Base-by-base conservation (phyloP, 148 eudicot genomes). In the Rhododendron ferrugineum region DNA sequence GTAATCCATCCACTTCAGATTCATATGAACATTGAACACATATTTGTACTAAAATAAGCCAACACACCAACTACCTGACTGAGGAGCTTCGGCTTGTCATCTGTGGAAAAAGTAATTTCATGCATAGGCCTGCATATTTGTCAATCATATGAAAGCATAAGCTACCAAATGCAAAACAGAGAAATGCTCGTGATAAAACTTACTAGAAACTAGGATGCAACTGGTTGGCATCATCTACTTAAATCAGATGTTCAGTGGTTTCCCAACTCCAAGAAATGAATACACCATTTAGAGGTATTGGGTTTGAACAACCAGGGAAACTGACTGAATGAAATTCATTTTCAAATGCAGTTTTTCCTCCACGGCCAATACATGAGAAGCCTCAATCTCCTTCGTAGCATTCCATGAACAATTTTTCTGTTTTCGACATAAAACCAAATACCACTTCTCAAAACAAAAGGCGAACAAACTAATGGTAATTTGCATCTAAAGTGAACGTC, bases 61-160 rank as follows among this genome's bases (percentile, higher is more conserved):
- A 86, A 78, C 85, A 82, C 30, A 28, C 11, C 72, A 91, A 86
- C 66, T 86, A 94, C 98, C 94, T 94, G 95, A 85, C 98, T 94
- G 79, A 94, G 92, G 81, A 94, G 91, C 90, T 94, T 94, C 88
- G 98, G 98, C 86, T 93, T 94, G 93, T 94, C 98, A 82, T 93
- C 93, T 42, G 98, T 89, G 85, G 98, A 94, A 86, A 94, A 94
- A 81, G 98, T 94, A 72, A 94, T 90, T 89, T 94, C 98, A 70
- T 93, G 98, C 95, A 94, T 93, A 87, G 95, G 95, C 93, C 98
- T 94, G 91, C 90, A 91, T 56, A 82, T 85, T 47, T 80, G 86
- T 40, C 77, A 84, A 81, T 32, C 28, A 86, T 23, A 84, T 26
- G 49, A 60, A 84, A 64, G 66, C 2, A 50, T 86, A 87, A 87